These are phyloP conservation scores for Corymbia maculata DNA, from an alignment of 345 rosid genomes.

Conservation along the genomic window DNA sequence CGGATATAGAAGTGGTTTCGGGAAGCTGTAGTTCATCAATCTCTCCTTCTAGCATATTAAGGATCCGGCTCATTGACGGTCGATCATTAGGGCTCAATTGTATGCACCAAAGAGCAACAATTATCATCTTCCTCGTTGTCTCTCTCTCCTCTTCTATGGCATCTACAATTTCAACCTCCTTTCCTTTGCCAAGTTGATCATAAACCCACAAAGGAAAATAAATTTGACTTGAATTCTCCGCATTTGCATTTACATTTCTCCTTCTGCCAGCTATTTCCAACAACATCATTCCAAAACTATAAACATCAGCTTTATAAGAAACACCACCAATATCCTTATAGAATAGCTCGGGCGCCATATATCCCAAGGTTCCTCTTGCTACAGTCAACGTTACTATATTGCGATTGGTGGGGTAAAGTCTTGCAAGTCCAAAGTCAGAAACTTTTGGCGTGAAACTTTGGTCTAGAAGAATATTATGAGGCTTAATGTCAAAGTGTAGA, in stretches of 20 bases:
- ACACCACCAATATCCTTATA: not conserved
- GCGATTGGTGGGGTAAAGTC: not conserved
- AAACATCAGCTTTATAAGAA: not conserved
- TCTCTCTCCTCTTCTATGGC: not conserved
- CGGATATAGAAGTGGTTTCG: not conserved
- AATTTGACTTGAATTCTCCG: not conserved
- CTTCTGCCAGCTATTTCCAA: not conserved
- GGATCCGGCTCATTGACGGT: accelerated
- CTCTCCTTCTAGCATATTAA: not conserved
- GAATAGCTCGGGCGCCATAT: not conserved
- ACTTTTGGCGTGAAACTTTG: not conserved
- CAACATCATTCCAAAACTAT: not conserved
- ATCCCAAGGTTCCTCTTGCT: not conserved
- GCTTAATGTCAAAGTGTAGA: not conserved
- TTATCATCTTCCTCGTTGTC: not conserved
- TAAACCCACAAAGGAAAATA: not conserved
- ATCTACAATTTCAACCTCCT: not conserved
- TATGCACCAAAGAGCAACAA: not conserved
- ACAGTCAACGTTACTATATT: not conserved
- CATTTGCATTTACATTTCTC: not conserved
- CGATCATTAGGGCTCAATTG: not conserved
- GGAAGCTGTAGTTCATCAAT: not conserved
- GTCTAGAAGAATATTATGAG: not conserved
- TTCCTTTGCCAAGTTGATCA: not conserved
- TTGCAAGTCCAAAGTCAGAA: not conserved